These are phyloP conservation scores for Candida ponderosae DNA, from an alignment of 805 yeast species.

Conservation along the genomic window DNA sequence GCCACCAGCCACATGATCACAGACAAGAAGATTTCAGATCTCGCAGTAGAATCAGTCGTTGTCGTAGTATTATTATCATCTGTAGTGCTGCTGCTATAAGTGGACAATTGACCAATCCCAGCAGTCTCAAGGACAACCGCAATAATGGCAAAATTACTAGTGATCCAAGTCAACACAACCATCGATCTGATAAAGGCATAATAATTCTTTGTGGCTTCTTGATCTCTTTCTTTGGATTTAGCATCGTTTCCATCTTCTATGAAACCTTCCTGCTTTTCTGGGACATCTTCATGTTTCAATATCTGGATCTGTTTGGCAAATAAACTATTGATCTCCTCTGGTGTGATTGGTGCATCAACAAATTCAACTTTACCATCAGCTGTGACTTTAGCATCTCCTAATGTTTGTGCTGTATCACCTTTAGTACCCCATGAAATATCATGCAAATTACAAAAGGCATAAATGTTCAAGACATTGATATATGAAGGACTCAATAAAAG, in stretches of 20 bases:
- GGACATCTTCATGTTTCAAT: slow-evolving; percentile 31
- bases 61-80: slow-evolving; percentile 8
- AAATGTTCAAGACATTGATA: slow-evolving; percentile 84
- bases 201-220: slow-evolving; percentile 65
- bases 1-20: slow-evolving; percentile 93
- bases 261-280: slow-evolving; percentile 14
- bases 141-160: slow-evolving; percentile 74
- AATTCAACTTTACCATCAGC: slow-evolving; percentile 55
- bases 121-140: slow-evolving; percentile 83
- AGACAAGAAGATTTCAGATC: slow-evolving; percentile 64
- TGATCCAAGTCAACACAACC: slow-evolving; percentile 85
- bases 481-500: slow-evolving; percentile 80
- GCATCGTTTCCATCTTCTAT: slow-evolving; percentile 21
- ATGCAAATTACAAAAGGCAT: slow-evolving; percentile 93
- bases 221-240: slow-evolving; percentile 25
- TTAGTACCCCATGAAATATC: slow-evolving; percentile 98
- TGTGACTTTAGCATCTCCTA: slow-evolving; percentile 77
- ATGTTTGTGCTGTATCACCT: slow-evolving; percentile 65
- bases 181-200: slow-evolving; percentile 86
- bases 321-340: slow-evolving; percentile 65
- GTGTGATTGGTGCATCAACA: slow-evolving; percentile 67
- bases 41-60: slow-evolving; percentile 20
- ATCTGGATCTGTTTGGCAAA: slow-evolving; percentile 60
- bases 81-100: slow-evolving; percentile 14
- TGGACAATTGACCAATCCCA: slow-evolving; percentile 46